Evolutionary conservation across 2,329 filamentous ascomycete species (phyloP).

Genomic region (Stenocarpella maydis): DNA sequence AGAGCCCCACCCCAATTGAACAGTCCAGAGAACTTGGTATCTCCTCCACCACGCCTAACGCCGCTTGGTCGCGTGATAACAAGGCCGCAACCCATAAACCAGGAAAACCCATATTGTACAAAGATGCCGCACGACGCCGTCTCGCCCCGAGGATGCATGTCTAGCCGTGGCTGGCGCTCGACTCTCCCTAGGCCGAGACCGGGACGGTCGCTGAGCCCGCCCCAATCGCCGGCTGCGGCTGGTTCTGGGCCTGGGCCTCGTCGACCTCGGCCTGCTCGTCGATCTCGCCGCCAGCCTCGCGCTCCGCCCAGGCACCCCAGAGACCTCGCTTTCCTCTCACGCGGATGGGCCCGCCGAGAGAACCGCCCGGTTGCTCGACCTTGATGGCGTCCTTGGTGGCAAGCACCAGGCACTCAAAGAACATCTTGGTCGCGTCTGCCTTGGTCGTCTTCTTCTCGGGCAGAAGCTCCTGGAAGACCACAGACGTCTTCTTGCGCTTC

Average conservation of each 20-base stretch:
- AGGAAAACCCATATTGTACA: slow-evolving; percentile 33
- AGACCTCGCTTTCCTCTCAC: slow-evolving; percentile 93
- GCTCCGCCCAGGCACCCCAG: slow-evolving; percentile 96
- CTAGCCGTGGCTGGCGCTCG: slow-evolving; percentile 1
- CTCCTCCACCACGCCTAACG: slow-evolving; percentile 34
- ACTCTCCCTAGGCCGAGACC: slow-evolving; percentile 30
- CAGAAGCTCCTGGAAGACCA: slow-evolving; percentile 90
- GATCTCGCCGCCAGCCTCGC: slow-evolving; percentile 70
- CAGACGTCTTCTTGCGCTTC: slow-evolving; percentile 77
- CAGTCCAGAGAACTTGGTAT: slow-evolving; percentile 31
- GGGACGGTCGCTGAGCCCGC: slow-evolving; percentile 32
- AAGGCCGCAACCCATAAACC: slow-evolving; percentile 21
- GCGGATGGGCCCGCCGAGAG: slow-evolving; percentile 80
- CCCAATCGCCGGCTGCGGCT: slow-evolving; percentile 46
- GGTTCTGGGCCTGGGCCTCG: slow-evolving; percentile 36
- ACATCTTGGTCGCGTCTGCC: slow-evolving; percentile 98
- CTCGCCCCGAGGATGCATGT: slow-evolving; percentile 9
- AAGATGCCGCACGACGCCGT: slow-evolving; percentile 14
- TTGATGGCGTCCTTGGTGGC: slow-evolving; percentile 98
- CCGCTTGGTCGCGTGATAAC: slow-evolving; percentile 34
- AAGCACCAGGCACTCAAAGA: slow-evolving; percentile 94
- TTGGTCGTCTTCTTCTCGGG: slow-evolving; percentile 83
- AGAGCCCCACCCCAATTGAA: slow-evolving; percentile 17
- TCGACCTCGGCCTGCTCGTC: slow-evolving; percentile 56
- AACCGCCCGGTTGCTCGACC: slow-evolving; percentile 81